Evolutionary conservation across 2,329 filamentous ascomycete genomes (phyloP).

Genomic region (Pyrenophora teres): DNA sequence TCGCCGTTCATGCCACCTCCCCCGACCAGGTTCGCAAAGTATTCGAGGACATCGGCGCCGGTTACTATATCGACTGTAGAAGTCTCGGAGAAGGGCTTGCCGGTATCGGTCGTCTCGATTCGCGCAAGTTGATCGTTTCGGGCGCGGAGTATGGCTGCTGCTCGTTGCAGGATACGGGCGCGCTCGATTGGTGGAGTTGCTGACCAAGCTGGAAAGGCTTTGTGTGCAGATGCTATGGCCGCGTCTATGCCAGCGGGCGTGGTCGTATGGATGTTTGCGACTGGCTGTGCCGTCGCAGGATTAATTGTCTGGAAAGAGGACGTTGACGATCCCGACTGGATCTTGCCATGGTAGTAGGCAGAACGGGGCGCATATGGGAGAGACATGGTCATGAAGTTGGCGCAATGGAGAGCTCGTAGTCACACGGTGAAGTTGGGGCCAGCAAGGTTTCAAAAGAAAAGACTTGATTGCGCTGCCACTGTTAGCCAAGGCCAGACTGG

Average conservation of each 20-base stretch:
- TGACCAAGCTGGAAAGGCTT: conserved; percentile 78
- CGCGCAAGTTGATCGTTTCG: conserved; percentile 80
- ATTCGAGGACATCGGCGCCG: conserved; percentile 83
- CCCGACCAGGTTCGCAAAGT: conserved; percentile 79
- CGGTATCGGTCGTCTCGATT: conserved; percentile 82
- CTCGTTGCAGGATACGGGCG: conserved; percentile 76
- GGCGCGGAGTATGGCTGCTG: conserved; percentile 72
- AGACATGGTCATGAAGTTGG: conserved; percentile 28
- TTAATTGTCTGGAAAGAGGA: conserved; percentile 73
- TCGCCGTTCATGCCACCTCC: conserved; percentile 81
- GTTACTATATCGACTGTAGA: conserved; percentile 82
- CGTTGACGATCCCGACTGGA: conserved; percentile 64
- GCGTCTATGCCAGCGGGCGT: conserved; percentile 70
- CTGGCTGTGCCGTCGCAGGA: conserved; percentile 69
- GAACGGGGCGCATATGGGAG: conserved; percentile 60
- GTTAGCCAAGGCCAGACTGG: conserved; percentile 5
- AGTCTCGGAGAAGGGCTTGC: conserved; percentile 84
- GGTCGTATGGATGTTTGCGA: conserved; percentile 74
- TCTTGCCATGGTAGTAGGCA: conserved; percentile 76
- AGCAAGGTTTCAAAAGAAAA: background rate
- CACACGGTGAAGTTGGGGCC: conserved; percentile 3
- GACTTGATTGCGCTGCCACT: background rate
- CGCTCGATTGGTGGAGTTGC: conserved; percentile 74
- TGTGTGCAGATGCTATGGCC: conserved; percentile 71
- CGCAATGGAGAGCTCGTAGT: background rate